Conservation (phyloP, 2,329 filamentous ascomycete species). For the Byssothecium circinans region DNA sequence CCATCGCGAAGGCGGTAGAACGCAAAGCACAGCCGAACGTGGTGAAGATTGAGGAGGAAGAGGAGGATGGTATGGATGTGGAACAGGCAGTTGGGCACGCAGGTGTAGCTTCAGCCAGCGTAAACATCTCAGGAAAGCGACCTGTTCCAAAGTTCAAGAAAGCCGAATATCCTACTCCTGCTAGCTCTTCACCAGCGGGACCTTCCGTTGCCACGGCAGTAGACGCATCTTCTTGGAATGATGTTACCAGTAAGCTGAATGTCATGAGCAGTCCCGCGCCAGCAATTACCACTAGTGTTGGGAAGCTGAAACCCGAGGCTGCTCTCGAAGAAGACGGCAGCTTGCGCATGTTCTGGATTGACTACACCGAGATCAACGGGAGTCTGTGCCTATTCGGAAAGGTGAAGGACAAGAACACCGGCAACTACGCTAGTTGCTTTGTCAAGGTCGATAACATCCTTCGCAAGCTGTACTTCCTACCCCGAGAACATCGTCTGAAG, state of each 20-base stretch:
- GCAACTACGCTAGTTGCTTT: conserved; percentile 84
- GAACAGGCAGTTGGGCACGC: conserved; percentile 69
- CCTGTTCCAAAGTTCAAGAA: conserved; percentile 74
- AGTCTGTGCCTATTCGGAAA: conserved; percentile 95
- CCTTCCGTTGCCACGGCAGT: conserved; percentile 59
- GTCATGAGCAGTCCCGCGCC: conserved; percentile 73
- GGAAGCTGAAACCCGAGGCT: conserved; percentile 80
- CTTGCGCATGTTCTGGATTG: conserved; percentile 93
- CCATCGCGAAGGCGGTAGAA: conserved; percentile 74
- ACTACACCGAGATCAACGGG: conserved; percentile 91
- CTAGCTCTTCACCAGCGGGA: conserved; percentile 74
- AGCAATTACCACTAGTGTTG: conserved; percentile 64
- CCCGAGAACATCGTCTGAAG: conserved; percentile 65
- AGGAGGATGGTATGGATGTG: conserved; percentile 84
- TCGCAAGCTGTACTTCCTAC: conserved; percentile 90
- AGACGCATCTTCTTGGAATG: conserved; percentile 85
- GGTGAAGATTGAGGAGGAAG: conserved; percentile 69
- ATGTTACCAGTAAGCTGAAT: conserved; percentile 82
- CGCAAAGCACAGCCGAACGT: conserved; percentile 63
- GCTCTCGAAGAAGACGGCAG: conserved; percentile 94
- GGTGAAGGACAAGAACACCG: conserved; percentile 83
- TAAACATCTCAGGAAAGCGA: conserved; percentile 83
- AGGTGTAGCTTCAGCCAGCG: conserved; percentile 65
- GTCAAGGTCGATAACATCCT: conserved; percentile 94
- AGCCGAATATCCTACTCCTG: conserved; percentile 67